These are phyloP conservation scores for Tetramitus jugosus DNA, from an alignment of 208 protist species.

Conservation along the genomic window DNA sequence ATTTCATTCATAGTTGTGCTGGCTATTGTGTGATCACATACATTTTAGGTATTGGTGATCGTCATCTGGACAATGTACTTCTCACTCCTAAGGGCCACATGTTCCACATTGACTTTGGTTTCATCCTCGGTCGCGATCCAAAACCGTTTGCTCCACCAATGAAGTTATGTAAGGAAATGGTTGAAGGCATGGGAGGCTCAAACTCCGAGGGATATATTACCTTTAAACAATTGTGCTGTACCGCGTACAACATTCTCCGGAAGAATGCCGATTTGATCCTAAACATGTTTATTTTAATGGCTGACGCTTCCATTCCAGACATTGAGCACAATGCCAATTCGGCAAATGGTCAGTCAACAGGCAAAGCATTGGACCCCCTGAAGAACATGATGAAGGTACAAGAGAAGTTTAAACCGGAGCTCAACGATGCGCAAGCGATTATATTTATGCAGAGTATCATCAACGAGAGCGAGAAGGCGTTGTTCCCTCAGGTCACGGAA, in stretches of 20 bases:
- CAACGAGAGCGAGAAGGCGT: conserved; percentile 52
- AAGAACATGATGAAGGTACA: conserved; percentile 70
- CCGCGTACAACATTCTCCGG: conserved; percentile 87
- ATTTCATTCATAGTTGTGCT: conserved; percentile 87
- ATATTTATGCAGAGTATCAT: conserved; percentile 83
- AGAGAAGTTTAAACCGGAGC: conserved; percentile 78
- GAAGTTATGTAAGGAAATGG: conserved; percentile 44
- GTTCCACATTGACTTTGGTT: conserved; percentile 63
- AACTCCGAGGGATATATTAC: conserved; percentile 57
- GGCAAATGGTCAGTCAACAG: background rate
- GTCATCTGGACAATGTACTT: conserved; percentile 56
- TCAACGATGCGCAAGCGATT: conserved; percentile 75
- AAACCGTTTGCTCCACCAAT: conserved; percentile 67
- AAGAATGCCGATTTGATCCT: conserved; percentile 85
- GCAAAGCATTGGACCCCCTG: conserved; percentile 52
- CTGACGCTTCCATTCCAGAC: conserved; percentile 65
- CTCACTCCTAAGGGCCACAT: conserved; percentile 29
- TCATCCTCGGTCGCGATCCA: conserved; percentile 64
- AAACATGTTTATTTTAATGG: conserved; percentile 83
- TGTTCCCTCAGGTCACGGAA: conserved; percentile 17
- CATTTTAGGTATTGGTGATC: conserved; percentile 90
- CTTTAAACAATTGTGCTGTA: conserved; percentile 79
- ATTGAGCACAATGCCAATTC: conserved; percentile 58
- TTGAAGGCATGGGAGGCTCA: conserved; percentile 52
- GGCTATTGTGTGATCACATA: conserved; percentile 93